A percentile compares a stretch with the other conserved stretches of the same genome.
These are phyloP conservation scores for Vitis hybrid DNA, from an alignment of 177 flowering plant species.

Conservation along the genomic window DNA sequence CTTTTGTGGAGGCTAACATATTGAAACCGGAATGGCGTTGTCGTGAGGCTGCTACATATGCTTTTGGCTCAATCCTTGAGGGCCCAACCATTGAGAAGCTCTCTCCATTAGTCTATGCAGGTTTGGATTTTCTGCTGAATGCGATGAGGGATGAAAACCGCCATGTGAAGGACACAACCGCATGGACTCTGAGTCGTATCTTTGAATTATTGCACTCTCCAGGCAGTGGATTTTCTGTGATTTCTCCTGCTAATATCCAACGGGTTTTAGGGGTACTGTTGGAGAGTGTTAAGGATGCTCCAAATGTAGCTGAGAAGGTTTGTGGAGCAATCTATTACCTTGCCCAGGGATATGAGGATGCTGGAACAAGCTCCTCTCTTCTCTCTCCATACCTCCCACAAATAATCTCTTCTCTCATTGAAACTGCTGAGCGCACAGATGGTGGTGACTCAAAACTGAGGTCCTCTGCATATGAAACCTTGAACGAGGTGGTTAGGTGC, in stretches of 20 bases:
- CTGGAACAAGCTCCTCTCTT: constrained; percentile 44
- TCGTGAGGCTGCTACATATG: constrained; percentile 87
- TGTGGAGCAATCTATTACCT: constrained; percentile 87
- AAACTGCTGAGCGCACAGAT: constrained; percentile 65
- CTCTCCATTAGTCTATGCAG: constrained; percentile 60
- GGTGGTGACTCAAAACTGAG: constrained; percentile 63
- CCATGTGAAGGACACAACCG: constrained; percentile 88
- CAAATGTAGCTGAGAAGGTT: constrained; percentile 79
- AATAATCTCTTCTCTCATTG: constrained; percentile 48
- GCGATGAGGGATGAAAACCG: constrained; percentile 70
- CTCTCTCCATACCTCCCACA: constrained; percentile 59
- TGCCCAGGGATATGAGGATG: constrained; percentile 78
- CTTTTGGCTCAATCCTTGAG: constrained; percentile 87
- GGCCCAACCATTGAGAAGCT: constrained; percentile 78
- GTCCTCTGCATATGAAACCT: constrained; percentile 76
- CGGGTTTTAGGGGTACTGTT: constrained; percentile 53
- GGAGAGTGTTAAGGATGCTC: constrained; percentile 70
- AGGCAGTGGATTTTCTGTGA: constrained; percentile 53
- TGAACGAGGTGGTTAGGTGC: constrained; percentile 81
- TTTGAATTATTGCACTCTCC: constrained; percentile 80
- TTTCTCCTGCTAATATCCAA: constrained; percentile 55
- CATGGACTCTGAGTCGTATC: constrained; percentile 83
- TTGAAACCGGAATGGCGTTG: constrained; percentile 67
- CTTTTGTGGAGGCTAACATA: constrained; percentile 78
- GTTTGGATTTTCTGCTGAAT: constrained; percentile 64